phyloP scores from a whole-genome alignment of 495 filamentous ascomycete species.

The Collariella sp. region DNA sequence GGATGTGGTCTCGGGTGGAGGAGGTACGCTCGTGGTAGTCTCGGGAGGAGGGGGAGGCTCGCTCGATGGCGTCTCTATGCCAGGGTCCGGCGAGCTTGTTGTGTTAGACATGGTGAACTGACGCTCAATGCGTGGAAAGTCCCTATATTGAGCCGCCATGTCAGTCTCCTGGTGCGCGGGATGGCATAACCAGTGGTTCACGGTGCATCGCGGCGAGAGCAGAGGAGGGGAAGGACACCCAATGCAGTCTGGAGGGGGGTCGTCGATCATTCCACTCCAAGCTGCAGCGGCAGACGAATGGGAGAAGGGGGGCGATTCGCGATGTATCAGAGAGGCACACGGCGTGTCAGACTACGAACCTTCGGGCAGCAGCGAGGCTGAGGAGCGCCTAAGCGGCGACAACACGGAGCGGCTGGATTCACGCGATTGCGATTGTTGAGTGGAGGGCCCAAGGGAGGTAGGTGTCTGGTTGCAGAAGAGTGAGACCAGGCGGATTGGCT shows the following conservation, averaged over 20 bases:
- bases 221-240: slow-evolving; percentile 17
- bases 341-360: slow-evolving; percentile 12
- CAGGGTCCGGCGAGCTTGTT: slow-evolving; percentile 29
- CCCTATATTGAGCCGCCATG: slow-evolving; percentile 30
- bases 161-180: slow-evolving; percentile 26
- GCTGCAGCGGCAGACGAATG: not conserved
- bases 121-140: slow-evolving; percentile 28
- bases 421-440: slow-evolving; percentile 8
- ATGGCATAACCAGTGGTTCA: slow-evolving; percentile 14
- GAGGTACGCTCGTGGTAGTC: slow-evolving; percentile 16
- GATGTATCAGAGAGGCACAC: slow-evolving; percentile 8
- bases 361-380: slow-evolving; percentile 5
- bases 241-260: not conserved
- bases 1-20: slow-evolving; percentile 4
- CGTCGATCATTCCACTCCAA: not conserved
- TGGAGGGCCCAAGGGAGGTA: slow-evolving; percentile 13
- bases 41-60: slow-evolving; percentile 21
- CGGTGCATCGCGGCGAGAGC: slow-evolving; percentile 22
- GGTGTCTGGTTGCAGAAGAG: slow-evolving; percentile 3
- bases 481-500: slow-evolving; percentile 25
- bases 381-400: slow-evolving; percentile 4
- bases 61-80: slow-evolving; percentile 18
- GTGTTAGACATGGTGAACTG: slow-evolving; percentile 41
- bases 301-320: not conserved
- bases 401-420: slow-evolving; percentile 6